Evolutionary conservation across 2,329 filamentous ascomycete genomes (phyloP).

Genomic region (Emmonsiellopsis sp.): DNA sequence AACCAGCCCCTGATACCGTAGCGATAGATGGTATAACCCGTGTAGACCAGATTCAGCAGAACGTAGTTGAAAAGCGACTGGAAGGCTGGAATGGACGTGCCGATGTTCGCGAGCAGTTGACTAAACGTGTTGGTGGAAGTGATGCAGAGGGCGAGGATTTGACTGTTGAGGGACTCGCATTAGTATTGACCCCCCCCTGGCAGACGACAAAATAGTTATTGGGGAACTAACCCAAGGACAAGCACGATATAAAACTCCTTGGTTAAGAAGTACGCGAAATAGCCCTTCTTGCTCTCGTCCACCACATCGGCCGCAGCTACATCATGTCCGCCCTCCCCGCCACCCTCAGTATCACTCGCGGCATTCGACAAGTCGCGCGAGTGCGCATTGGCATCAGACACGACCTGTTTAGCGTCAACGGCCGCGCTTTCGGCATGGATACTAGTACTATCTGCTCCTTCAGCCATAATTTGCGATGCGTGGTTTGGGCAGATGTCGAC

Average conservation of each 20-base stretch:
- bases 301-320: constrained; percentile 29
- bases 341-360: constrained; percentile 5
- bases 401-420: constrained; percentile 3
- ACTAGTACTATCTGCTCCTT: constrained; percentile 17
- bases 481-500: background rate
- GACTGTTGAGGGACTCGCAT: constrained; percentile 36
- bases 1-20: constrained; percentile 68
- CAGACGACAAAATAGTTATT: background rate
- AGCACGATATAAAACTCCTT: constrained; percentile 83
- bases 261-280: constrained; percentile 66
- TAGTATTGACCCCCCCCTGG: background rate
- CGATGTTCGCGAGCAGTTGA: constrained; percentile 56
- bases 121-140: constrained; percentile 90
- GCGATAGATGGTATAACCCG: constrained; percentile 65
- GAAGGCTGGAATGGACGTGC: constrained; percentile 83
- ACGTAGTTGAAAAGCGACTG: constrained; percentile 95
- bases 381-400: background rate
- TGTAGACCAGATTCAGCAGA: constrained; percentile 73
- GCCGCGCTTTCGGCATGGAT: constrained; percentile 17
- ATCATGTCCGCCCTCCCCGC: constrained; percentile 14
- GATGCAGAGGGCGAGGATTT: constrained; percentile 80
- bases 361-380: background rate
- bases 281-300: constrained; percentile 38
- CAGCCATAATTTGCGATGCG: constrained; percentile 18
- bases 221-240: constrained; percentile 52